A percentile compares a stretch with the other conserved stretches of the same genome.
Conservation (phyloP, 345 rosid genomes). For the Fremontodendron californicum region DNA sequence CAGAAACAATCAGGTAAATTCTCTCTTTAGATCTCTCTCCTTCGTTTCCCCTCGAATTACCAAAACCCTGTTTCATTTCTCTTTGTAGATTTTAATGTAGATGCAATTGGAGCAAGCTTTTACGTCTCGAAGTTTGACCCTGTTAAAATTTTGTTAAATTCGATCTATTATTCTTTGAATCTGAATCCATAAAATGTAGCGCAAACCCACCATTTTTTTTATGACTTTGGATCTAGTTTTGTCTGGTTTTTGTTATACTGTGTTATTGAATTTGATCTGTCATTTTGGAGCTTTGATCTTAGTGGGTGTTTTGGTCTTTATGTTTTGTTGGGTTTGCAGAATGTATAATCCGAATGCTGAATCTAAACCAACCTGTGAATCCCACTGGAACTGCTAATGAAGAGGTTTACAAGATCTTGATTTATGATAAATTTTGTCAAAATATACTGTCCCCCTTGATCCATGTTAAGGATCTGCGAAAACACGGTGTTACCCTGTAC, state of each 20-base stretch:
- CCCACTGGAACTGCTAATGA: constrained; percentile 70
- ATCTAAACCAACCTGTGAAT: constrained; percentile 87
- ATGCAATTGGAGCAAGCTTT: not conserved
- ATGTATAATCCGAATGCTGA: constrained; percentile 81
- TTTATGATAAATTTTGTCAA: constrained; percentile 79
- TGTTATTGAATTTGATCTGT: constrained; percentile 24
- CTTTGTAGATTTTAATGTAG: not conserved
- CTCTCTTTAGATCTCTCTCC: constrained; percentile 6
- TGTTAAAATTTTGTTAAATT: not conserved
- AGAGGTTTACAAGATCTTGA: constrained; percentile 92
- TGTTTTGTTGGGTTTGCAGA: constrained; percentile 36
- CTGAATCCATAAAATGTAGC: not conserved
- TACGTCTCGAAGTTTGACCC: not conserved
- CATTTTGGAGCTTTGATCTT: not conserved
- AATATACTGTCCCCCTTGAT: constrained; percentile 82
- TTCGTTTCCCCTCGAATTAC: not conserved
- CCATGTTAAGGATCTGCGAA: constrained; percentile 94
- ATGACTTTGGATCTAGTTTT: not conserved
- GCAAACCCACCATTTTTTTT: not conserved
- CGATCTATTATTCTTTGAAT: constrained; percentile 1
- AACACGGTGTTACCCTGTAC: constrained; percentile 86
- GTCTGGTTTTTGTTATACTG: not conserved
- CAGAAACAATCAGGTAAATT: constrained; percentile 82
- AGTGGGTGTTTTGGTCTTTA: not conserved
- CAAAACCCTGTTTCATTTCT: not conserved